Evolutionary conservation across 2,329 filamentous ascomycete species (phyloP).

Genomic region (Sporothrix luriei): DNA sequence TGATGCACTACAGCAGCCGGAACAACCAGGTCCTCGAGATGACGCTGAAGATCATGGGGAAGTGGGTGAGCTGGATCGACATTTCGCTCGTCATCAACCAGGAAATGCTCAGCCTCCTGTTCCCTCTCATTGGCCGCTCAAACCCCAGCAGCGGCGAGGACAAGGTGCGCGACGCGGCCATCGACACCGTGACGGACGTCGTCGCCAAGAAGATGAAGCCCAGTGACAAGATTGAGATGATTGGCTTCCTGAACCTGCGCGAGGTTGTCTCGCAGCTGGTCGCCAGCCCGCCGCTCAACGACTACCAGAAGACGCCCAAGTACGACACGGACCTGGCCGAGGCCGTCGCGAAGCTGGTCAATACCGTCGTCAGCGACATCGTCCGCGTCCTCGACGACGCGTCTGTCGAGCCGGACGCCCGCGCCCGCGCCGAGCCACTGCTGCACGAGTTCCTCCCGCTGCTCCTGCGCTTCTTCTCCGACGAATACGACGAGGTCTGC

Average conservation of each 20-base stretch:
- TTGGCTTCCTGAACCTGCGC: conserved; percentile 83
- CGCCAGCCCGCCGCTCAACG: conserved; percentile 75
- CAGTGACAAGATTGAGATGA: conserved; percentile 90
- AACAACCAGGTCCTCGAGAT: conserved; percentile 78
- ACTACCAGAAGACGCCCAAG: conserved; percentile 75
- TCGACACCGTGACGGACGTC: conserved; percentile 94
- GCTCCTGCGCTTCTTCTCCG: conserved; percentile 89
- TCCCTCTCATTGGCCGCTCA: conserved; percentile 82
- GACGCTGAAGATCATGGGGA: conserved; percentile 87
- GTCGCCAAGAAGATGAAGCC: conserved; percentile 98
- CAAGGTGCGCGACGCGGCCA: conserved; percentile 83
- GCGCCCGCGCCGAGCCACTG: conserved; percentile 75
- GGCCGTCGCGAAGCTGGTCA: conserved; percentile 92
- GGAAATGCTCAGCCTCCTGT: conserved; percentile 79
- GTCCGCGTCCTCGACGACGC: conserved; percentile 78
- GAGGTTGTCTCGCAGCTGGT: conserved; percentile 85
- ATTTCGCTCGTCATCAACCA: conserved; percentile 91
- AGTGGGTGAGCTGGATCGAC: conserved; percentile 99
- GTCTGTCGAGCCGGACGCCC: conserved; percentile 63
- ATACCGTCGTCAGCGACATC: conserved; percentile 83
- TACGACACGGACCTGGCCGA: conserved; percentile 97
- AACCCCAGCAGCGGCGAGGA: conserved; percentile 66
- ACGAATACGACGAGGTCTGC: conserved; percentile 98
- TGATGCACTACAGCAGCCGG: conserved; percentile 72
- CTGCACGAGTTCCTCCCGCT: conserved; percentile 83